Conservation (phyloP, 2,329 filamentous ascomycete species). For the Grosmannia serpens region DNA sequence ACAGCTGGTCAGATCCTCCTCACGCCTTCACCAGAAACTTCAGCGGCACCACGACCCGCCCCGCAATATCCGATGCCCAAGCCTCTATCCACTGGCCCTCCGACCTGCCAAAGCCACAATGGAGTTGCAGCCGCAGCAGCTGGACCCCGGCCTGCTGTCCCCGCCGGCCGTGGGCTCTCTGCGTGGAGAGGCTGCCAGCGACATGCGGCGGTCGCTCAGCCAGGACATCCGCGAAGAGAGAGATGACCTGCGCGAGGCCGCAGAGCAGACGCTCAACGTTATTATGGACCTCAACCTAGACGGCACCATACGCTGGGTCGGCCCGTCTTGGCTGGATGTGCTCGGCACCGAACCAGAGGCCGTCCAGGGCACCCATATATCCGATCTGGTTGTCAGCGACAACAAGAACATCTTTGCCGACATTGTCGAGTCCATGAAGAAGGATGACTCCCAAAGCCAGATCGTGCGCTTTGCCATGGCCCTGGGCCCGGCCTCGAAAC, state of each 20-base stretch:
- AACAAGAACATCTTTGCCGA: conserved; percentile 73
- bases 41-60: neutral
- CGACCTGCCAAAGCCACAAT: neutral
- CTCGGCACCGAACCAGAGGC: conserved; percentile 66
- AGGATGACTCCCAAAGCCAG: conserved; percentile 86
- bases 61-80: neutral
- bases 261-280: conserved; percentile 91
- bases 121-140: neutral
- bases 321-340: conserved; percentile 88
- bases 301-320: conserved; percentile 88
- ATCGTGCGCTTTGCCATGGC: conserved; percentile 71
- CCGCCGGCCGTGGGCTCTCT: conserved; percentile 43
- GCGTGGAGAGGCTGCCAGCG: conserved; percentile 33
- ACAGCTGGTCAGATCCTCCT: neutral
- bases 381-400: conserved; percentile 66
- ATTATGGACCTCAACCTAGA: conserved; percentile 91
- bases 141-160: conserved; percentile 28
- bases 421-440: conserved; percentile 77
- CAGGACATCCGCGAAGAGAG: conserved; percentile 87
- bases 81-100: neutral
- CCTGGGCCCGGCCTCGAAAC: conserved; percentile 57
- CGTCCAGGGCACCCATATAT: conserved; percentile 65
- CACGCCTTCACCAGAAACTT: neutral
- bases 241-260: conserved; percentile 87
- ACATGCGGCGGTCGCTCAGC: conserved; percentile 60